Percentiles rank a stretch among this genome's conserved stretches.
Evolutionary conservation across 192 early-diverging fungal species (phyloP).

Genomic region (Obelidium mucronatum): DNA sequence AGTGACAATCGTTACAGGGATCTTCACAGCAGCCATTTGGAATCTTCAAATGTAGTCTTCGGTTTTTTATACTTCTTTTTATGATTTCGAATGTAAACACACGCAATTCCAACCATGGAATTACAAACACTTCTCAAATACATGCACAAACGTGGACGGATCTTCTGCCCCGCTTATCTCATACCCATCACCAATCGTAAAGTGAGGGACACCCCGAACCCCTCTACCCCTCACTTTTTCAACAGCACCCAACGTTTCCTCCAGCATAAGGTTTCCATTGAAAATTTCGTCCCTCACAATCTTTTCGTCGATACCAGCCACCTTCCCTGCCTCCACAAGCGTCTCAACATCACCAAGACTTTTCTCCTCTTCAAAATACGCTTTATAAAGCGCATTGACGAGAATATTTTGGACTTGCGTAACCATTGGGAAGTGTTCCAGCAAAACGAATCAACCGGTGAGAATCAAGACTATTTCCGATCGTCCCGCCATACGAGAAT

Average conservation of each 20-base stretch:
- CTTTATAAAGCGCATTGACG: constrained; percentile 65
- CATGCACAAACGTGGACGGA: background rate
- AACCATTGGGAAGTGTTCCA: constrained; percentile 29
- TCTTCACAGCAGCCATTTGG: background rate
- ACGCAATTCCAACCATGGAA: no score
- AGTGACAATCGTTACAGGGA: constrained; percentile 63
- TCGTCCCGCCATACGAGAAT: constrained; percentile 65
- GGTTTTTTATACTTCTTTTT: no score
- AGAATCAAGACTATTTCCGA: constrained; percentile 65
- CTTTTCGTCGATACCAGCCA: constrained; percentile 65
- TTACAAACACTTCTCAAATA: no score
- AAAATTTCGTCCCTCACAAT: constrained; percentile 56
- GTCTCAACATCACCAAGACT: constrained; percentile 68
- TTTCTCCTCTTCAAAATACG: constrained; percentile 76
- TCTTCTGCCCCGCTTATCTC: constrained; percentile 49
- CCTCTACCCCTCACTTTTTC: constrained; percentile 49
- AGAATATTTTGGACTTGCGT: constrained; percentile 64
- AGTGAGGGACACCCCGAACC: constrained; percentile 76
- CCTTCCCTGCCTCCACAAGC: constrained; percentile 62
- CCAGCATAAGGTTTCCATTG: constrained; percentile 61
- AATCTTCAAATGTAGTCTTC: no score
- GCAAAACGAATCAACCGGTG: constrained; percentile 74
- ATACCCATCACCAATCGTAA: constrained; percentile 64
- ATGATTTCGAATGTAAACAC: no score
- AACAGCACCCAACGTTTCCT: constrained; percentile 60